These are phyloP conservation scores for Akebia trifoliata DNA, from an alignment of 164 flowering plant genomes.

Conservation along the genomic window DNA sequence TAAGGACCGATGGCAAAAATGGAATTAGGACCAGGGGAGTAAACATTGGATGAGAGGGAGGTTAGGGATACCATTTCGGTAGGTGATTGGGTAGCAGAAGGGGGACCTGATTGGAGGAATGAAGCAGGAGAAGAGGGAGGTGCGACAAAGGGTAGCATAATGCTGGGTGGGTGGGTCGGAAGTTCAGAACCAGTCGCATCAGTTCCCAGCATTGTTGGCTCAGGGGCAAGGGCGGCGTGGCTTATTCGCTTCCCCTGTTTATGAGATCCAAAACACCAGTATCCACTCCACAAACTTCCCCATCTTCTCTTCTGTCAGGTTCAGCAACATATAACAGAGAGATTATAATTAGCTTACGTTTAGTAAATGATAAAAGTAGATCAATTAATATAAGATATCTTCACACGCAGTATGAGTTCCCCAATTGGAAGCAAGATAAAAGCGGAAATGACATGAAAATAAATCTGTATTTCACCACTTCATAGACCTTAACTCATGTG, in stretches of 20 bases:
- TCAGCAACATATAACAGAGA: neutral
- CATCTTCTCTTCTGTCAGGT: constrained; percentile 83
- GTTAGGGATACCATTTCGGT: constrained; percentile 46
- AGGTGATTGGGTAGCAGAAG: constrained; percentile 79
- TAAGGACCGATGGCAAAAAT: constrained; percentile 96
- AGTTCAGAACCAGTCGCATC: constrained; percentile 32
- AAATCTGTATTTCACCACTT: no score
- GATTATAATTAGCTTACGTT: neutral
- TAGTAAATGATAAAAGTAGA: neutral
- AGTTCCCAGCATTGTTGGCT: constrained; percentile 32
- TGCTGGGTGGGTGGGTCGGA: constrained; percentile 37
- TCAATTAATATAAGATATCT: no score
- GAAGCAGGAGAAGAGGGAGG: constrained; percentile 99
- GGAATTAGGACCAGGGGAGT: constrained; percentile 75
- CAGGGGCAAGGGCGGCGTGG: constrained; percentile 67
- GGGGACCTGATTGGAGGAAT: constrained; percentile 85
- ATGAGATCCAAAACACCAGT: constrained; percentile 78
- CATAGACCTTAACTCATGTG: constrained; percentile 2
- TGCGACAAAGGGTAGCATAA: constrained; percentile 67
- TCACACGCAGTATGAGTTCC: no score
- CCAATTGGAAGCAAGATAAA: no score
- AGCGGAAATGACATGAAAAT: no score
- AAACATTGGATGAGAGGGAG: constrained; percentile 50
- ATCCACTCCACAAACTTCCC: constrained; percentile 70
- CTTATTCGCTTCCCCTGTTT: constrained; percentile 62